Percentiles rank a stretch among this genome's conserved stretches.
These are phyloP conservation scores for Alternaria tenuissima DNA, from an alignment of 2,329 filamentous ascomycete genomes.

Conservation along the genomic window DNA sequence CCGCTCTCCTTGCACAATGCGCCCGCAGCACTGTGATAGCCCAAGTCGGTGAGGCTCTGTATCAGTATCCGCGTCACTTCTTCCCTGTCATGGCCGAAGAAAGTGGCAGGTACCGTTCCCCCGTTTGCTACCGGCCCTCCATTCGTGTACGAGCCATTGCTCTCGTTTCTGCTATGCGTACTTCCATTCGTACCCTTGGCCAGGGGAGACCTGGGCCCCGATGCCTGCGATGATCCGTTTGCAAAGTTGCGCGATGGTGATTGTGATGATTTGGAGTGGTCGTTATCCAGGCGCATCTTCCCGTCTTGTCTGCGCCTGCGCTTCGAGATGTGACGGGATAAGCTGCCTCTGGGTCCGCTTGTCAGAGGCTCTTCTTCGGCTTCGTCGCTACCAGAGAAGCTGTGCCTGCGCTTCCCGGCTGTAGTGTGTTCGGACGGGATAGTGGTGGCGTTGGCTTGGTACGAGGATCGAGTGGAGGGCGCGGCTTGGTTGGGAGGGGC, in stretches of 20 bases:
- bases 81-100: slow-evolving; percentile 87
- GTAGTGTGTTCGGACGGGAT: slow-evolving; percentile 22
- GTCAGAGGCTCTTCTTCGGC: slow-evolving; percentile 24
- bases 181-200: slow-evolving; percentile 54
- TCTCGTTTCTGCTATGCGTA: slow-evolving; percentile 49
- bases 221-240: slow-evolving; percentile 52
- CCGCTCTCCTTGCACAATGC: slow-evolving; percentile 83
- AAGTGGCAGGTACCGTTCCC: slow-evolving; percentile 57
- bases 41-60: slow-evolving; percentile 87
- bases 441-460: slow-evolving; percentile 25
- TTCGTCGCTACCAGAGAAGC: slow-evolving; percentile 41
- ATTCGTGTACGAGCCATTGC: slow-evolving; percentile 57
- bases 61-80: slow-evolving; percentile 93
- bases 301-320: slow-evolving; percentile 53
- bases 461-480: slow-evolving; percentile 22
- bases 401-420: slow-evolving; percentile 45
- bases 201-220: slow-evolving; percentile 42
- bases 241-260: slow-evolving; percentile 49
- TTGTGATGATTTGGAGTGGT: slow-evolving; percentile 51
- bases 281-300: slow-evolving; percentile 55
- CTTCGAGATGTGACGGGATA: slow-evolving; percentile 51
- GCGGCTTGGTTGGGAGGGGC: slow-evolving; percentile 29
- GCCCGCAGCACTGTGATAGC: slow-evolving; percentile 79
- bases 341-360: slow-evolving; percentile 36
- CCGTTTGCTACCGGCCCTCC: slow-evolving; percentile 47